Percentiles rank a stretch among this genome's conserved stretches.
phyloP scores from a whole-genome alignment of 2,329 filamentous ascomycete species.

The Colletotrichum sp. region DNA sequence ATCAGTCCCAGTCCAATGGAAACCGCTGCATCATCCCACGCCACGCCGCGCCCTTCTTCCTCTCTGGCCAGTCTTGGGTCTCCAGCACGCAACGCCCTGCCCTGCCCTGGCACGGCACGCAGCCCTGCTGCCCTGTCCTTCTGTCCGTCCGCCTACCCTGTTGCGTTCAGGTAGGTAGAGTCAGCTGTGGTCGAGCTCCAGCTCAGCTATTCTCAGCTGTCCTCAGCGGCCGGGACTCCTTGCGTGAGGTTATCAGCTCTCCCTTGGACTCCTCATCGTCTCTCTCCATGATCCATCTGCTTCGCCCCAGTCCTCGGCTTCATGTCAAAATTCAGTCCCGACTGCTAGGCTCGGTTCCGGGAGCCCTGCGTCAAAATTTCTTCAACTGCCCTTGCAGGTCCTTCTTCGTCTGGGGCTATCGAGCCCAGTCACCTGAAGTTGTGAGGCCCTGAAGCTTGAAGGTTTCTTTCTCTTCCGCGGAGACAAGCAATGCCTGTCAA shows the following conservation, averaged over 20 bases:
- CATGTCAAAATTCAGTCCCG: background rate
- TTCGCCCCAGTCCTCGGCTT: background rate
- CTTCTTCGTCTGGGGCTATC: background rate
- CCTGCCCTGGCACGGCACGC: background rate
- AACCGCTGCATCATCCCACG: slow-evolving; percentile 14
- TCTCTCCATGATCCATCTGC: background rate
- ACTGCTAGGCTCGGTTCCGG: background rate
- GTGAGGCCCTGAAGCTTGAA: background rate
- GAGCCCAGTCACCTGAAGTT: background rate
- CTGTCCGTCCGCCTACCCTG: background rate
- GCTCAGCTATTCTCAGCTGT: background rate
- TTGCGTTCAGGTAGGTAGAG: background rate
- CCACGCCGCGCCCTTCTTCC: background rate
- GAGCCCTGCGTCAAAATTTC: background rate
- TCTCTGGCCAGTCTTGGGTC: background rate
- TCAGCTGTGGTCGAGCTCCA: background rate
- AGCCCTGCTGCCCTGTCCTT: background rate
- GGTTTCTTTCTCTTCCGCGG: background rate
- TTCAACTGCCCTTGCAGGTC: background rate
- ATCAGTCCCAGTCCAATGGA: slow-evolving; percentile 11
- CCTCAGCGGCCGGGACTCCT: background rate
- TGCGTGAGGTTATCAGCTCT: background rate
- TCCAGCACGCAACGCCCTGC: background rate
- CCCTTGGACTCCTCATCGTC: background rate
- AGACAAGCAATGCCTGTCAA: background rate